Evolutionary conservation across 306 rosid species (phyloP).

Genomic region (Rosa multiflora): DNA sequence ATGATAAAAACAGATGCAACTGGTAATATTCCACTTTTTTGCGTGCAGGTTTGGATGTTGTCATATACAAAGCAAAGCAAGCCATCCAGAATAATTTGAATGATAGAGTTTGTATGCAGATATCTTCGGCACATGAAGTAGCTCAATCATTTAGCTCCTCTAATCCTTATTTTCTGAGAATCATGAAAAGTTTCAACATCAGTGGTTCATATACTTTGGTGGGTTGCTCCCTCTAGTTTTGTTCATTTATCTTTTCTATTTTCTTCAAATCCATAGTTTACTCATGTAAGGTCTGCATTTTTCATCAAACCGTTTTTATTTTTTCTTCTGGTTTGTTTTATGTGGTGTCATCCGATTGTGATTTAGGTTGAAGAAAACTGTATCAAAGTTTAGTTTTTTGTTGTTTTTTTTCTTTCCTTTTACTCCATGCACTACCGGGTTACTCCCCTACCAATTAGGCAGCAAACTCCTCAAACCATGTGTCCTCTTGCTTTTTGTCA

Average conservation of each 20-base stretch:
- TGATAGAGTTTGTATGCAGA: conserved; percentile 46
- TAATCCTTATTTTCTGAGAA: conserved; percentile 76
- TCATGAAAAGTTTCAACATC: conserved; percentile 89
- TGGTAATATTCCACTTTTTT: conserved; percentile 13
- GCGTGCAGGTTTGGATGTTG: conserved; percentile 38
- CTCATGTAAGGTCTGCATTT: conserved; percentile 8
- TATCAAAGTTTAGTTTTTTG: not conserved
- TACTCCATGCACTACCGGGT: not conserved
- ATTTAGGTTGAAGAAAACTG: not conserved
- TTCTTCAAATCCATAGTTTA: conserved; percentile 3
- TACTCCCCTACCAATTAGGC: not conserved
- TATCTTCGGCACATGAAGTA: conserved; percentile 53
- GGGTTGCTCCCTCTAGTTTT: conserved; percentile 39
- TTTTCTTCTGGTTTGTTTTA: not conserved
- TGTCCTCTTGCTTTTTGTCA: not conserved
- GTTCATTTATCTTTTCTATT: not conserved
- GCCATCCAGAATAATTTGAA: conserved; percentile 38
- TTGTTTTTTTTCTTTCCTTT: too few species aligned
- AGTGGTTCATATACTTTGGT: conserved; percentile 90
- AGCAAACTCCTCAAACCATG: not conserved
- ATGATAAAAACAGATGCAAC: conserved; percentile 3
- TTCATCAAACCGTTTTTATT: not conserved
- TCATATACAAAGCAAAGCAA: conserved; percentile 42
- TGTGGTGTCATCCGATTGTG: not conserved
- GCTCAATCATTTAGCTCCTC: conserved; percentile 71